A percentile compares a stretch with the other conserved stretches of the same genome.
Conservation (phyloP, 352 stramenopile species). For the Globisporangium parvum region DNA sequence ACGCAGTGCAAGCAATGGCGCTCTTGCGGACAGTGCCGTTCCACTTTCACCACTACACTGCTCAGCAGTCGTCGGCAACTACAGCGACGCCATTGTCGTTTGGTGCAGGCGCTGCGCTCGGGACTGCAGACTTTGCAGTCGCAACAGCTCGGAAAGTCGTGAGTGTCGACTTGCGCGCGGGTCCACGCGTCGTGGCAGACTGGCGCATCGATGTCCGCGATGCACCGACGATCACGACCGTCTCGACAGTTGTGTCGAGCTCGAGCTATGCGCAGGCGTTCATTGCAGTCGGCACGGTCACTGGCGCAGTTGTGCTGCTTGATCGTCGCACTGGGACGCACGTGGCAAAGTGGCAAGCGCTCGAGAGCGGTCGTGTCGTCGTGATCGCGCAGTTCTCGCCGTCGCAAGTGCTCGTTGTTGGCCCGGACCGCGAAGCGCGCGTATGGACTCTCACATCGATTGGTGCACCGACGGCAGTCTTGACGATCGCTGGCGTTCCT, state of each 20-base stretch:
- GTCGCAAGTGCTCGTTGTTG: constrained; percentile 53
- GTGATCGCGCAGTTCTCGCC: constrained; percentile 51
- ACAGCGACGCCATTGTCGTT: not conserved
- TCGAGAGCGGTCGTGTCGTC: constrained; percentile 34
- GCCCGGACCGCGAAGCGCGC: constrained; percentile 54
- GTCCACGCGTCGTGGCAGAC: constrained; percentile 48
- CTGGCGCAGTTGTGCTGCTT: constrained; percentile 38
- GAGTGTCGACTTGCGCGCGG: constrained; percentile 38
- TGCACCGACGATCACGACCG: constrained; percentile 27
- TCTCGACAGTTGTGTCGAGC: constrained; percentile 28
- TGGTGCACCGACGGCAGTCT: constrained; percentile 24
- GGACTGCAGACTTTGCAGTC: constrained; percentile 42
- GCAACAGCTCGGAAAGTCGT: constrained; percentile 38
- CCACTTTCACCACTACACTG: not conserved
- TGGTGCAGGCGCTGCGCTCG: constrained; percentile 4
- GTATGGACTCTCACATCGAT: constrained; percentile 43
- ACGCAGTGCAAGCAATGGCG: constrained; percentile 38
- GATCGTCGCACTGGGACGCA: constrained; percentile 49
- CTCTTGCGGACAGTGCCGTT: constrained; percentile 18
- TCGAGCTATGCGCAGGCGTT: constrained; percentile 16
- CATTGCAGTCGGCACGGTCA: constrained; percentile 34
- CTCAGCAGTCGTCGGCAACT: no score
- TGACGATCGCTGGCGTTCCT: constrained; percentile 49
- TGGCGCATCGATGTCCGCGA: constrained; percentile 48
- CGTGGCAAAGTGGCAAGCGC: constrained; percentile 44